Base-by-base conservation (phyloP, 23 red algal species). In the Gracilaria vermiculophylla region DNA sequence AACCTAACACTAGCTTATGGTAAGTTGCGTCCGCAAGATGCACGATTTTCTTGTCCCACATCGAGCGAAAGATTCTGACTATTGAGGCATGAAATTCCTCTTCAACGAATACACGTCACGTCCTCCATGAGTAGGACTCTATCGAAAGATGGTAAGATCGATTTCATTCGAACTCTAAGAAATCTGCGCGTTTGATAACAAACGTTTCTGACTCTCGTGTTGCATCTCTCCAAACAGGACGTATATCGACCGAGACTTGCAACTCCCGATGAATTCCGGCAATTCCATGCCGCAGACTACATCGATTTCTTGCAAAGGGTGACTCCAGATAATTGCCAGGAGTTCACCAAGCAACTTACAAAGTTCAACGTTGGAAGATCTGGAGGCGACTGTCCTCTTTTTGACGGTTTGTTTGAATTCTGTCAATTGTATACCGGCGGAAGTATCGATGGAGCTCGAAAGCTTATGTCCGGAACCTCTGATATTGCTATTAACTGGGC, bases 401-500 rank as follows among this genome's bases (percentile, higher is more conserved):
- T 99, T 86, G 97, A 99, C 66, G 92, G 92, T 9, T 67, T 99
- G 9, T 99, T 91, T 77, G 97, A 99, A 64, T 99, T 95, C 89
- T 99, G 97, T 87, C 84, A 89, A 52, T 52, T 88, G 9, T 96
- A 89, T 66, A 92, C 97, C 5, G 97, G 90, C 10, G 94, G 92
- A 43, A 89, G 81, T 62, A 94, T 99, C 28, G 97, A 95, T 83
- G 97, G 93, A 43, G 97, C 97, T 24, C 44, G 90, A 33, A 96
- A 95, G 54, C 85, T 99, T 5, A 95, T 94, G 74, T 53, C 76
- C 13, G 97, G 93, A 16, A 77, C 60, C 24, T 55, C 87, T 20
- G 97, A 99, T 72, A 99, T 99, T 76, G 89, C 92, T 37, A 94
- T 99, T 70, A 95, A 99, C 74, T 99, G 97, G 97, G 90, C 92